Base-by-base conservation (phyloP, 1,139 yeast species). In the Chernovozyma aurita region DNA sequence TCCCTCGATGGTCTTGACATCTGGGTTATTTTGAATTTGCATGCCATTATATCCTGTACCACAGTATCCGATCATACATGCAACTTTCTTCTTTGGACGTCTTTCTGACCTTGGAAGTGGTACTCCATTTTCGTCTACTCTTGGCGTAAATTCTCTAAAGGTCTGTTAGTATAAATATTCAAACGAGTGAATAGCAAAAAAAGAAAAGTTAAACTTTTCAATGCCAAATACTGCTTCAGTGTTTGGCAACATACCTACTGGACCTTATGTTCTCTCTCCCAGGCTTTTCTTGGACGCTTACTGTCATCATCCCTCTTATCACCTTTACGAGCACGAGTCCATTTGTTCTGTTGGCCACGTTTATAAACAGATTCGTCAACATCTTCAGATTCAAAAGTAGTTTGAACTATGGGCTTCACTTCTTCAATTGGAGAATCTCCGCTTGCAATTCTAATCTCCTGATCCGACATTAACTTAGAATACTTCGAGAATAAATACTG, bases 41-140 rank as follows among this genome's bases (percentile, higher is more conserved):
- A 92, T 87, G 11, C 99, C 99, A 59, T 87, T 95, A 60, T 90
- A 92, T 0, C 98, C 98, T 0, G 97, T 83, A 33, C 99, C 99
- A 59, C 97, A 92, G 63, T 92, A 92, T 2, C 99, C 98, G 48
- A 92, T 72, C 80, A 88, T 73, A 46, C 86, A 83, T 0, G 97
- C 97, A 17, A 88, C 96, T 59, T 92, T 92, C 42, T 76, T 72
- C 64, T 84, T 84, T n/a, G 94, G 94, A 47, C 69, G 70, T 48
- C 92, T 65, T 50, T 80, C 87, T n/a, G 74, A 65, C 31, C 62
- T 68, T 14, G 73, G 73, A 28, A 78, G 57, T 9, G 81, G 80
- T 26, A 75, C 70, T 8, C 90, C 90, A 30, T 78, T 59, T 21
- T 67, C 83, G 55, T 81, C 87, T 54, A 78, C 53, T 42, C 61